Conservation (phyloP, 371 early-diverging fungal genomes). For the Zychaea mexicana region DNA sequence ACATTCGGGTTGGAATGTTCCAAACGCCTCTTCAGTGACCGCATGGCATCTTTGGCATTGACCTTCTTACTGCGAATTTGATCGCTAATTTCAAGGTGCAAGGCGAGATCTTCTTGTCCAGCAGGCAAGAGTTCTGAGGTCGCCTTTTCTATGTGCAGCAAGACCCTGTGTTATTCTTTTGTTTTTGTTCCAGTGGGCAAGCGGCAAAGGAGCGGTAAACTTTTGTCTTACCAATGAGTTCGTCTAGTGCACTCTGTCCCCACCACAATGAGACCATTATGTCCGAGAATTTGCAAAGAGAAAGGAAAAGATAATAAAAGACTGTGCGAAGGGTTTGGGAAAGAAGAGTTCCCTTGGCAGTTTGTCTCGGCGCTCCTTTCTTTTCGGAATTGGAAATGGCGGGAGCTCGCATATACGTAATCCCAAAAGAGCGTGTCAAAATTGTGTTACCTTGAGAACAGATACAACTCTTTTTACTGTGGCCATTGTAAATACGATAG, state of each 20-base stretch:
- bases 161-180: too few species aligned
- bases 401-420: too few species aligned
- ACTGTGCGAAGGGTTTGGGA: not conserved
- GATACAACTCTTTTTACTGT: too few species aligned
- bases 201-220: too few species aligned
- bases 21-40: constrained; percentile 77
- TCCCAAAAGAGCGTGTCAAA: too few species aligned
- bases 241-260: constrained; percentile 45
- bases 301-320: not conserved
- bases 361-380: too few species aligned
- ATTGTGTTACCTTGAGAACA: too few species aligned
- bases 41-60: constrained; percentile 77
- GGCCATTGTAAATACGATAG: too few species aligned
- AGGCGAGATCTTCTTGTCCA: constrained; percentile 82
- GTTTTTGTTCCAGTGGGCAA: too few species aligned
- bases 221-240: constrained; percentile 36
- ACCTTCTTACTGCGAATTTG: constrained; percentile 88
- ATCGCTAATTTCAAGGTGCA: constrained; percentile 91
- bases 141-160: constrained; percentile 75
- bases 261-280: constrained; percentile 45
- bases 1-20: constrained; percentile 92
- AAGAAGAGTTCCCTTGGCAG: too few species aligned
- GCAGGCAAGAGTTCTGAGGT: constrained; percentile 89
- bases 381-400: too few species aligned
- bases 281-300: not conserved